Evolutionary conservation across 176 grass and related monocot species (phyloP).

Genomic region (Aegilops tauschii): DNA sequence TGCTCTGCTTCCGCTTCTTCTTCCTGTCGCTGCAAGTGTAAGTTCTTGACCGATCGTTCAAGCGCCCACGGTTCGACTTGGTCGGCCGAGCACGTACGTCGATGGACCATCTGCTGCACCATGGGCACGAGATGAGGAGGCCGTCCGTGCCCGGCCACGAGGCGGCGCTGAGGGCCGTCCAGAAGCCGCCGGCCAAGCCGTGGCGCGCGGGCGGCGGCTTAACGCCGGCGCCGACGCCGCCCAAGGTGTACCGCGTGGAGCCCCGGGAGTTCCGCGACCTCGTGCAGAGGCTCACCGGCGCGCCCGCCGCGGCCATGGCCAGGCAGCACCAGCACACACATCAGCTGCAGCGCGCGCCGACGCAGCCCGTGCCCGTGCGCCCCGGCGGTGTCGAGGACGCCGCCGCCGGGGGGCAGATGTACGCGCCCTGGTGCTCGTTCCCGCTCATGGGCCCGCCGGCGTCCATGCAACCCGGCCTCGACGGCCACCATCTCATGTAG

Average conservation of each 20-base stretch:
- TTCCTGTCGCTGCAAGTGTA: neutral
- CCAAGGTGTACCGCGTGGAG: conserved; percentile 66
- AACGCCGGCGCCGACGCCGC: neutral
- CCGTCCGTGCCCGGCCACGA: neutral
- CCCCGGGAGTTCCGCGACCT: conserved; percentile 49
- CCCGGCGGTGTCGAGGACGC: neutral
- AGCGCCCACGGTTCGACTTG: too few species aligned
- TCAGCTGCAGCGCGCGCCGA: neutral
- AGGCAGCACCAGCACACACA: neutral
- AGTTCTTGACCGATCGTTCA: neutral
- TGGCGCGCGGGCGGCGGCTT: neutral
- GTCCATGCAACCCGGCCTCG: neutral
- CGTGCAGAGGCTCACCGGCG: conserved; percentile 63
- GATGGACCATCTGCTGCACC: conserved; percentile 13
- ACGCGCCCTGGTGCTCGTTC: conserved; percentile 31
- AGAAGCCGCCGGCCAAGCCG: conserved; percentile 41
- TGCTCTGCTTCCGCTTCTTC: neutral
- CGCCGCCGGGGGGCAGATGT: neutral
- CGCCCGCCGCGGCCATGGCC: neutral
- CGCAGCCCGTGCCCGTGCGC: conserved; percentile 8
- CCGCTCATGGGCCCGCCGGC: conserved; percentile 12
- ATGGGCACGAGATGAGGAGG: neutral
- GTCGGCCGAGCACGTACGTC: neutral
- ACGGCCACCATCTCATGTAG: conserved; percentile 22
- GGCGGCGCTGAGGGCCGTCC: conserved; percentile 26